phyloP scores from a whole-genome alignment of 2,329 filamentous ascomycete species.

The Penicillium sp. region DNA sequence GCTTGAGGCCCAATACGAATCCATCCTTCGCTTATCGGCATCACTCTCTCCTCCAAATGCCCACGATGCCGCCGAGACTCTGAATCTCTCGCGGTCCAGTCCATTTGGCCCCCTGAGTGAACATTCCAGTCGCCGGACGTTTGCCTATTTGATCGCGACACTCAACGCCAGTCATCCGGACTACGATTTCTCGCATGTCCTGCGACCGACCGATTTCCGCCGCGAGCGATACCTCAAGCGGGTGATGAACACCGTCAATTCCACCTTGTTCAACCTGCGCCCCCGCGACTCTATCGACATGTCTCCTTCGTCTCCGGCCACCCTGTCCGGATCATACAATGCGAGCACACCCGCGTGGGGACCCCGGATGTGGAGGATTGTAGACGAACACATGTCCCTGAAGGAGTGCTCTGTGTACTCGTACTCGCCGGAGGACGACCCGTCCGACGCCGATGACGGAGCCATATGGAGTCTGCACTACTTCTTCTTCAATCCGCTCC shows the following conservation, averaged over 20 bases:
- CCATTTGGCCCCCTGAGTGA: slow-evolving; percentile 91
- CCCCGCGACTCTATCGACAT: slow-evolving; percentile 58
- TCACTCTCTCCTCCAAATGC: slow-evolving; percentile 84
- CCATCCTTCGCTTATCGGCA: slow-evolving; percentile 81
- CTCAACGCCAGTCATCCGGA: slow-evolving; percentile 94
- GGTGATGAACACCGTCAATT: slow-evolving; percentile 87
- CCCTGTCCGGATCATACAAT: slow-evolving; percentile 53
- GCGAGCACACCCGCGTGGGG: slow-evolving; percentile 70
- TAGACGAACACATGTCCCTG: slow-evolving; percentile 93
- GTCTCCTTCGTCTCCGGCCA: slow-evolving; percentile 45
- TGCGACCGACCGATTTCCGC: slow-evolving; percentile 87
- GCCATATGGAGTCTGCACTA: slow-evolving; percentile 96
- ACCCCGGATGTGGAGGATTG: slow-evolving; percentile 85
- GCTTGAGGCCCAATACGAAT: slow-evolving; percentile 88
- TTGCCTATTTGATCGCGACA: slow-evolving; percentile 94
- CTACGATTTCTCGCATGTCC: slow-evolving; percentile 94
- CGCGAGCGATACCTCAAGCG: slow-evolving; percentile 77
- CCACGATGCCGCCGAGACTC: slow-evolving; percentile 64
- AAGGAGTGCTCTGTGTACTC: slow-evolving; percentile 88
- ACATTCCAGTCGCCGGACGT: slow-evolving; percentile 84
- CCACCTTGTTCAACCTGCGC: slow-evolving; percentile 82
- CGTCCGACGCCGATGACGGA: slow-evolving; percentile 90
- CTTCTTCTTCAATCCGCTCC: slow-evolving; percentile 94
- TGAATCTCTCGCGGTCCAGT: slow-evolving; percentile 83
- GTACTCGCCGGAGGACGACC: slow-evolving; percentile 86